Evolutionary conservation across 139 green algal genomes (phyloP).

Genomic region (Edaphochlamys debaryana): DNA sequence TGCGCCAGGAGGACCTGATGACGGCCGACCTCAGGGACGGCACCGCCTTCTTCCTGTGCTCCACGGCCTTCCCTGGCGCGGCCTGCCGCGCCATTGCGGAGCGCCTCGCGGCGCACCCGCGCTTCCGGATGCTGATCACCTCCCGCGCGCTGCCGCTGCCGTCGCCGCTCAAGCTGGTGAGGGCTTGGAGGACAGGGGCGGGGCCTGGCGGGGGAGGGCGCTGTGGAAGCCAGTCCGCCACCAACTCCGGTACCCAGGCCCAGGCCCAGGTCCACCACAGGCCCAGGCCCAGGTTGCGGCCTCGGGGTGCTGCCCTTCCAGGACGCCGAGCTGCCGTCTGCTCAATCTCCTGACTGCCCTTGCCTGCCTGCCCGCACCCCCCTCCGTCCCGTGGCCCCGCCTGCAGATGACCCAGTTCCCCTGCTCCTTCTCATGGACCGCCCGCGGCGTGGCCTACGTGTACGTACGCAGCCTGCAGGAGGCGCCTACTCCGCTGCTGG

Average conservation of each 20-base stretch:
- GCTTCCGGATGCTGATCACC: constrained; percentile 57
- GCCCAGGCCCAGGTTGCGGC: too few relatives aligned
- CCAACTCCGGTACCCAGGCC: neutral
- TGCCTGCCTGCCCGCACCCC: neutral
- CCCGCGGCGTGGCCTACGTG: constrained; percentile 34
- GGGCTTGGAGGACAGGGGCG: too few relatives aligned
- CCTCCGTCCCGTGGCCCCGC: neutral
- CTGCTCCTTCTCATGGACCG: constrained; percentile 41
- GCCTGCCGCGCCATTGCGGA: constrained; percentile 48
- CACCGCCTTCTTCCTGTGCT: constrained; percentile 57
- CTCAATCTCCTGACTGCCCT: neutral
- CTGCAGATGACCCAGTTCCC: constrained; percentile 39
- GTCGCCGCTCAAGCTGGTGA: constrained; percentile 32
- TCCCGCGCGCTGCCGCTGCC: constrained; percentile 54
- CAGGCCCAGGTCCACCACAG: neutral
- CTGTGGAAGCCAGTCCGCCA: neutral
- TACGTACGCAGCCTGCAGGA: constrained; percentile 20
- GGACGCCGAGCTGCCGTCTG: neutral
- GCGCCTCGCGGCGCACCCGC: constrained; percentile 44
- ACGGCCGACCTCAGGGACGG: constrained; percentile 41
- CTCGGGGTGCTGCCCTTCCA: too few relatives aligned
- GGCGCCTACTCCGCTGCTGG: constrained; percentile 26
- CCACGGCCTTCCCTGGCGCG: constrained; percentile 54
- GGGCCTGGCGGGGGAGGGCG: neutral
- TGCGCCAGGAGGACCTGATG: constrained; percentile 49